Evolutionary conservation across 208 protist species (phyloP).

Genomic region (Acanthamoeba culbertsoni): DNA sequence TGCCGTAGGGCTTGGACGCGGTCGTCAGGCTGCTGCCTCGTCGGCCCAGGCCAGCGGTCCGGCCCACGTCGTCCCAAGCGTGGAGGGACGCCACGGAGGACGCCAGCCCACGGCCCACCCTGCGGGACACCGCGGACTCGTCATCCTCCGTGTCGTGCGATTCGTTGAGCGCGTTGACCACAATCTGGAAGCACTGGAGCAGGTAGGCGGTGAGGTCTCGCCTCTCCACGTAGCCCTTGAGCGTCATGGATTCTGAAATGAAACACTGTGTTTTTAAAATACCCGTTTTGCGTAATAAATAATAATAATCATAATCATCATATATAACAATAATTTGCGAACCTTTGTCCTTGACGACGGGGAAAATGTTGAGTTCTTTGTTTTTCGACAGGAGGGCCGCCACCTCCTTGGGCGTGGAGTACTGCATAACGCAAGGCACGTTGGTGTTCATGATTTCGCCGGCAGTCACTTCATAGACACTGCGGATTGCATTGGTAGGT

Average conservation of each 20-base stretch:
- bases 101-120: neutral
- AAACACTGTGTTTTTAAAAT: no score
- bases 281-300: no score
- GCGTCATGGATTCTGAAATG: neutral
- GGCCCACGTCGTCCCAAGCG: neutral
- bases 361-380: constrained; percentile 40
- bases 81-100: neutral
- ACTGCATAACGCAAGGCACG: constrained; percentile 30
- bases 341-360: constrained; percentile 44
- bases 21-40: neutral
- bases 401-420: constrained; percentile 43
- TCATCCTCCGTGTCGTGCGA: neutral
- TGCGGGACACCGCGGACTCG: neutral
- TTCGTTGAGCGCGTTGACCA: neutral
- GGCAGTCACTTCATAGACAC: constrained; percentile 27
- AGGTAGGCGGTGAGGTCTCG: neutral
- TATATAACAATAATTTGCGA: no score
- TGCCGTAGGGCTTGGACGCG: neutral
- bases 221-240: constrained; percentile 14
- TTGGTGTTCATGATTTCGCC: constrained; percentile 60
- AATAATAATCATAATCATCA: no score
- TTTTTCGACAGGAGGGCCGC: constrained; percentile 45
- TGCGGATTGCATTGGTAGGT: neutral
- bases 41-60: neutral
- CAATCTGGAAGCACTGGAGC: constrained; percentile 10